Percentiles rank a stretch among this genome's conserved stretches.
Evolutionary conservation across 148 eudicot species (phyloP).

Genomic region (Chenopodium quinoa): DNA sequence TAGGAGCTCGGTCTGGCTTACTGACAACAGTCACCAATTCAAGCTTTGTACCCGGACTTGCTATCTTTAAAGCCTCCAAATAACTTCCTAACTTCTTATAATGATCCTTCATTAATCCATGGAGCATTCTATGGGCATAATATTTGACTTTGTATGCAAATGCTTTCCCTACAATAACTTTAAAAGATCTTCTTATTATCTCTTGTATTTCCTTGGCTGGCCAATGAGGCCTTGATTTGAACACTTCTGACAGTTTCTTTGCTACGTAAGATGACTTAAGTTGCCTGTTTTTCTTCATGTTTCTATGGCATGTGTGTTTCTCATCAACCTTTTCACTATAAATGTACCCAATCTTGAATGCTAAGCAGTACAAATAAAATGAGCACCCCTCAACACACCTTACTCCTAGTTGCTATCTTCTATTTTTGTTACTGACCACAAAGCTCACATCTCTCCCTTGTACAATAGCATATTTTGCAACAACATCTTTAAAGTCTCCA

Average conservation of each 20-base stretch:
- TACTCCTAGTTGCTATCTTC: not conserved
- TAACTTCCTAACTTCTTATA: not conserved
- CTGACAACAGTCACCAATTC: not conserved
- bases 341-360: not conserved
- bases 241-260: not conserved
- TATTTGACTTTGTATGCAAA: conserved; percentile 3
- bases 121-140: not conserved
- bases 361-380: not conserved
- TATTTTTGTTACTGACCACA: not conserved
- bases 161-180: too few relatives aligned
- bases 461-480: not conserved
- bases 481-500: too few relatives aligned
- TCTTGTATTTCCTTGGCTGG: not conserved
- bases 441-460: not conserved
- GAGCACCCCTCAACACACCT: not conserved
- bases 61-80: not conserved
- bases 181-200: not conserved
- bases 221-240: not conserved
- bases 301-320: not conserved
- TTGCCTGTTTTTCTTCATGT: not conserved
- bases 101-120: not conserved
- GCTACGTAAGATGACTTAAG: not conserved
- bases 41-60: too few relatives aligned
- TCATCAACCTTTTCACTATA: not conserved
- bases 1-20: not conserved